Conservation (phyloP, 228 moss, liverwort and hornwort genomes). For the Sphagnum fallax region DNA sequence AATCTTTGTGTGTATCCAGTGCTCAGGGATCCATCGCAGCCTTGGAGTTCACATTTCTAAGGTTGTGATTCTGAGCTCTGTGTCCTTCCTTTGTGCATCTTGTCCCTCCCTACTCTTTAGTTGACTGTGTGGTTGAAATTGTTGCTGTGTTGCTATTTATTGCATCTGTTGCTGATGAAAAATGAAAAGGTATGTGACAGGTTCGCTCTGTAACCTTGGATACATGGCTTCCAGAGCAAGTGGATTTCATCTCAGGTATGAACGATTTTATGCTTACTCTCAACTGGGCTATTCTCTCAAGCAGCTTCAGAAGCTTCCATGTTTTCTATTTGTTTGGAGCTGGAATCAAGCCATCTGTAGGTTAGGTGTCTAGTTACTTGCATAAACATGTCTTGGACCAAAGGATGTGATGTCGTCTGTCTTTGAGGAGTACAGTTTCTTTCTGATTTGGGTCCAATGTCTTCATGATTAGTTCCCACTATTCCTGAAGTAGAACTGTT, state of each 20-base stretch:
- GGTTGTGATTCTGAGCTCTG: constrained; percentile 16
- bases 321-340: neutral
- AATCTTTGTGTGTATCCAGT: constrained; percentile 96
- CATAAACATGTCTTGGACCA: too few relatives aligned
- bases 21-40: constrained; percentile 98
- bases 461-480: too few relatives aligned
- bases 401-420: too few relatives aligned
- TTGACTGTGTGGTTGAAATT: neutral
- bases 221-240: constrained; percentile 99
- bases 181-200: constrained; percentile 23
- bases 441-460: too few relatives aligned
- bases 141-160: neutral
- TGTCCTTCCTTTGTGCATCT: neutral
- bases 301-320: neutral
- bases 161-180: neutral
- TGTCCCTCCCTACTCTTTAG: neutral
- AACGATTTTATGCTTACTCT: neutral
- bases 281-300: neutral
- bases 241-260: constrained; percentile 87
- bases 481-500: too few relatives aligned
- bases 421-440: too few relatives aligned
- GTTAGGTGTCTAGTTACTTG: neutral
- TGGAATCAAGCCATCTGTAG: neutral
- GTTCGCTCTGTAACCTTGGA: constrained; percentile 96
- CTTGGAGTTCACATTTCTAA: constrained; percentile 99